Percentiles rank a stretch among this genome's conserved stretches.
These are phyloP conservation scores for Nemania serpens DNA, from an alignment of 2,329 filamentous ascomycete species.

Conservation along the genomic window DNA sequence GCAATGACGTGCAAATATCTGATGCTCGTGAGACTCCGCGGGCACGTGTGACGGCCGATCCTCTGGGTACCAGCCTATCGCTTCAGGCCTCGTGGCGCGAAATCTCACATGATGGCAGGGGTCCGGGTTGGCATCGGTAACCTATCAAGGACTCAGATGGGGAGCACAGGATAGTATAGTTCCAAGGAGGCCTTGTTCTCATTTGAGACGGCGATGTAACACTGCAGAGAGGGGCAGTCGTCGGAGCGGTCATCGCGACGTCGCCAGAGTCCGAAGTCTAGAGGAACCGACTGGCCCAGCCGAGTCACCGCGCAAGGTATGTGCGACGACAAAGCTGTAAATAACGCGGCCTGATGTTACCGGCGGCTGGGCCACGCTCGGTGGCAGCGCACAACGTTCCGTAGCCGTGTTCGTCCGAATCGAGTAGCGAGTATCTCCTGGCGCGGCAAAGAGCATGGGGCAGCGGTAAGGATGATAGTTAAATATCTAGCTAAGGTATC, in stretches of 20 bases:
- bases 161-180: neutral
- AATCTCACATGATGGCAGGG: constrained; percentile 15
- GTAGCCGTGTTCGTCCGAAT: neutral
- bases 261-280: neutral
- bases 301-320: neutral
- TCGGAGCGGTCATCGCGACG: constrained; percentile 5
- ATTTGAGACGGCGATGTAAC: constrained; percentile 15
- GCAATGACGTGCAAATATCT: constrained; percentile 25
- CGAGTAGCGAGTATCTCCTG: too few relatives aligned
- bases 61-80: constrained; percentile 16
- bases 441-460: neutral
- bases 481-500: neutral
- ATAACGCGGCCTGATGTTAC: neutral
- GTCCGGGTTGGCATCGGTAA: constrained; percentile 1
- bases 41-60: constrained; percentile 20
- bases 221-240: neutral
- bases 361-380: neutral
- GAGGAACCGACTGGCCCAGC: constrained; percentile 2
- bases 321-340: neutral
- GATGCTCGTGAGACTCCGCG: constrained; percentile 27
- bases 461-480: neutral
- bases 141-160: neutral
- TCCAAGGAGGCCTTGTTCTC: neutral
- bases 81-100: constrained; percentile 23
- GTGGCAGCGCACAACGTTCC: neutral